Evolutionary conservation across 345 rosid genomes (phyloP).

Genomic region (Camelina neglecta): DNA sequence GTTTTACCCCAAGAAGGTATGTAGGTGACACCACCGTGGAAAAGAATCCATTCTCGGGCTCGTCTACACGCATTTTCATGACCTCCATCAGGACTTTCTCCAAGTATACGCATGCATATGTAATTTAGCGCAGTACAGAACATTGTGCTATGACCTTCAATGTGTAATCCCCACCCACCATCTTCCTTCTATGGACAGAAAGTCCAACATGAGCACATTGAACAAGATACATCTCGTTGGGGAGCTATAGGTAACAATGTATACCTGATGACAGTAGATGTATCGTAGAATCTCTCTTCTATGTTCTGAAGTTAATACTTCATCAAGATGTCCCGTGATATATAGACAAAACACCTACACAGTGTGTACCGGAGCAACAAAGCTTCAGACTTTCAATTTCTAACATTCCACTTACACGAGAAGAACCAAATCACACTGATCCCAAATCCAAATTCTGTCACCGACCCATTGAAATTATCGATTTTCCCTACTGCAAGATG

Average conservation of each 20-base stretch:
- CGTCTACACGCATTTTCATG: conserved; percentile 50
- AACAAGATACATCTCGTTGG: not conserved
- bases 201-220: not conserved
- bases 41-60: conserved; percentile 58
- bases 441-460: not conserved
- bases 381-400: not conserved
- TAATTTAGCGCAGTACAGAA: conserved; percentile 54
- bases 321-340: conserved; percentile 49
- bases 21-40: conserved; percentile 49
- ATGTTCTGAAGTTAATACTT: conserved; percentile 45
- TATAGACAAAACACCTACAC: conserved; percentile 48
- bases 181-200: conserved; percentile 49
- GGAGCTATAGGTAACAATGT: not conserved
- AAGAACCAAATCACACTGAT: conserved; percentile 4
- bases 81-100: conserved; percentile 56
- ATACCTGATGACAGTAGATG: conserved; percentile 48
- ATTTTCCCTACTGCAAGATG: not conserved
- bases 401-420: not conserved
- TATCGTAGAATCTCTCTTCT: conserved; percentile 51
- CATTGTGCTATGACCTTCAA: conserved; percentile 64
- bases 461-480: not conserved
- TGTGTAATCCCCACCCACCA: conserved; percentile 68
- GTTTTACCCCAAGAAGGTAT: conserved; percentile 66
- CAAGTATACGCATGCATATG: conserved; percentile 58
- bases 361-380: not conserved